Evolutionary conservation across 179 eudicot genomes (phyloP).

Genomic region (Beta macrorhiza): DNA sequence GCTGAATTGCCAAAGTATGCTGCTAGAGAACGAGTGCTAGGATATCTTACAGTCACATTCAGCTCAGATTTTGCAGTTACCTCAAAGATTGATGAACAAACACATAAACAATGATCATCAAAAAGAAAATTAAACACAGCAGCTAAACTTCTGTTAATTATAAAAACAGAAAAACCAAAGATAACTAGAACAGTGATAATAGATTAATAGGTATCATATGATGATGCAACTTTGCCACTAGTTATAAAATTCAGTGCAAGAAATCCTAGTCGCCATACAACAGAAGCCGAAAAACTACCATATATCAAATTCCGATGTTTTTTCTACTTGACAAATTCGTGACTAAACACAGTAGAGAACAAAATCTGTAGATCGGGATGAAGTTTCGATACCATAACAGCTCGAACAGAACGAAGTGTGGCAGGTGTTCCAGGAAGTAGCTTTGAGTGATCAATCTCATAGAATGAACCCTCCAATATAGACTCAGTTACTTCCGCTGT

Average conservation of each 20-base stretch:
- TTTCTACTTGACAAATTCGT: background rate
- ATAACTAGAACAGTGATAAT: background rate
- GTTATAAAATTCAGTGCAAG: background rate
- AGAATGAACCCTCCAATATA: constrained; percentile 32
- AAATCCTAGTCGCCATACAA: background rate
- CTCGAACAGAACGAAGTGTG: constrained; percentile 27
- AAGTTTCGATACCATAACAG: constrained; percentile 32
- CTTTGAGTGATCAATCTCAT: constrained; percentile 38
- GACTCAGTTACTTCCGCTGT: constrained; percentile 4
- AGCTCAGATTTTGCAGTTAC: constrained; percentile 64
- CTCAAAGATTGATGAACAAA: constrained; percentile 30
- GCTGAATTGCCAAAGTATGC: constrained; percentile 39
- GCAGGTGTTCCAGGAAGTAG: constrained; percentile 31
- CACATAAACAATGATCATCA: constrained; percentile 4
- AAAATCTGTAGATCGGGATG: background rate
- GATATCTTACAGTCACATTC: constrained; percentile 64
- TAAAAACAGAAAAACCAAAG: background rate
- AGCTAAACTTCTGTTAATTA: background rate
- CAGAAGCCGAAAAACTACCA: background rate
- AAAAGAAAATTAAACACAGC: background rate
- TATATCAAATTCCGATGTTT: background rate
- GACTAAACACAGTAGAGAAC: background rate
- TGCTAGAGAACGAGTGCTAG: constrained; percentile 57
- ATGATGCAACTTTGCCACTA: background rate
- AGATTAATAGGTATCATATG: too few species aligned